Evolutionary conservation across 768 basidiomycete genomes (phyloP).

Genomic region (Lactarius hengduanensis): DNA sequence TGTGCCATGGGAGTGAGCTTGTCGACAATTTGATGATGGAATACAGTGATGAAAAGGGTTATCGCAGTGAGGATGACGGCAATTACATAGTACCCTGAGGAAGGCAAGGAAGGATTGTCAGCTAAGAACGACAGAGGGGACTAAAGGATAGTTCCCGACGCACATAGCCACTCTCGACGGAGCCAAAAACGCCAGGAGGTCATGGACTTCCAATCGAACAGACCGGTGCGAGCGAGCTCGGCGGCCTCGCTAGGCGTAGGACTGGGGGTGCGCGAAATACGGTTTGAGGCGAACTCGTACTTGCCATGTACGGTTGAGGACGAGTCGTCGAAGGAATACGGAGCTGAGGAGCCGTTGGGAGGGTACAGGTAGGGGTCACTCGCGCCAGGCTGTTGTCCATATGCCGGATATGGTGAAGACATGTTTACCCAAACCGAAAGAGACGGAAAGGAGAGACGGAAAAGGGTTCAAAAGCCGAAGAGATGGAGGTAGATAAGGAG

Average conservation of each 20-base stretch:
- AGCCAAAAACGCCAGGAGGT: slow-evolving; percentile 36
- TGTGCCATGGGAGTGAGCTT: slow-evolving; percentile 65
- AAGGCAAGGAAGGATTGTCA: slow-evolving; percentile 5
- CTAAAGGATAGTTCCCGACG: slow-evolving; percentile 19
- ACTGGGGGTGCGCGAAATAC: slow-evolving; percentile 35
- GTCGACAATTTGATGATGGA: slow-evolving; percentile 58
- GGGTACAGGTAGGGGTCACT: slow-evolving; percentile 21
- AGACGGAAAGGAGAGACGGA: neutral
- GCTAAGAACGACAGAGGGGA: neutral
- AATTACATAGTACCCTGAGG: slow-evolving; percentile 39
- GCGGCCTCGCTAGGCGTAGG: slow-evolving; percentile 39
- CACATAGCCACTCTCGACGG: slow-evolving; percentile 38
- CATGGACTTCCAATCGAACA: slow-evolving; percentile 37
- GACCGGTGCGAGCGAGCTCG: slow-evolving; percentile 32
- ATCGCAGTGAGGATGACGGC: slow-evolving; percentile 35
- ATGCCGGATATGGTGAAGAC: slow-evolving; percentile 30
- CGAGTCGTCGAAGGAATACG: slow-evolving; percentile 8
- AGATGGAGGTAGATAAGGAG: neutral
- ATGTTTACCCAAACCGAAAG: slow-evolving; percentile 2
- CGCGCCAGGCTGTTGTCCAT: slow-evolving; percentile 14
- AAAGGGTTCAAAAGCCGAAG: neutral
- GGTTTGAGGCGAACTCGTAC: slow-evolving; percentile 13
- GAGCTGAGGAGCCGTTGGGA: slow-evolving; percentile 13
- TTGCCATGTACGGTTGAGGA: slow-evolving; percentile 18
- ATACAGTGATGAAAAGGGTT: slow-evolving; percentile 43